Conservation (phyloP, 2,329 filamentous ascomycete species). For the Capronia epimyces region DNA sequence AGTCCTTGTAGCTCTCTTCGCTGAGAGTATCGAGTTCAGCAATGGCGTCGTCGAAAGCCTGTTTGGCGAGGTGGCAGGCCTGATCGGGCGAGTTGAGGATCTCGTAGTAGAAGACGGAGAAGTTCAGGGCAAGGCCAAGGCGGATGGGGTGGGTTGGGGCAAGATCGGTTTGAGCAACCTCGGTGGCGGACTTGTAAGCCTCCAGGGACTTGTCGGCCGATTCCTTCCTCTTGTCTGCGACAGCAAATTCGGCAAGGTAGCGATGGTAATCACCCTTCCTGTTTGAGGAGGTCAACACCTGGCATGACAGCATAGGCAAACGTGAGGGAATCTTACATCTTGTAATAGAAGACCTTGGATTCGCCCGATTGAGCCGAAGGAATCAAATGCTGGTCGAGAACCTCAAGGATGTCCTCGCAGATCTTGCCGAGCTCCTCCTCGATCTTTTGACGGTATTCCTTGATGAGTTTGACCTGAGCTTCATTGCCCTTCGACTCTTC, state of each 20-base stretch:
- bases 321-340: constrained; percentile 63
- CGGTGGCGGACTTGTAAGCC: constrained; percentile 92
- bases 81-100: constrained; percentile 98
- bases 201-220: constrained; percentile 91
- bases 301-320: background rate
- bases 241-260: constrained; percentile 94
- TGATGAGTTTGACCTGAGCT: constrained; percentile 82
- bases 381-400: constrained; percentile 89
- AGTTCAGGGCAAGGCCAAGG: constrained; percentile 87
- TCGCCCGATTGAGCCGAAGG: constrained; percentile 90
- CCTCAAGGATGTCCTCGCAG: constrained; percentile 94
- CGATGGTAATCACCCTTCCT: constrained; percentile 99
- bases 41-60: constrained; percentile 94
- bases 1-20: constrained; percentile 99
- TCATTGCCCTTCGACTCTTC: constrained; percentile 98
- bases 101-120: constrained; percentile 99
- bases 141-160: constrained; percentile 90
- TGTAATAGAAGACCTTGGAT: constrained; percentile 99
- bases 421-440: constrained; percentile 95
- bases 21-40: constrained; percentile 94
- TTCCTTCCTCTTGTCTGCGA: constrained; percentile 89
- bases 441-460: constrained; percentile 98
- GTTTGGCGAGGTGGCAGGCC: constrained; percentile 95
- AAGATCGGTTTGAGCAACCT: constrained; percentile 82
- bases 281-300: constrained; percentile 21